These are phyloP conservation scores for Phycomyces nitens DNA, from an alignment of 192 early-diverging fungal species.

Conservation along the genomic window DNA sequence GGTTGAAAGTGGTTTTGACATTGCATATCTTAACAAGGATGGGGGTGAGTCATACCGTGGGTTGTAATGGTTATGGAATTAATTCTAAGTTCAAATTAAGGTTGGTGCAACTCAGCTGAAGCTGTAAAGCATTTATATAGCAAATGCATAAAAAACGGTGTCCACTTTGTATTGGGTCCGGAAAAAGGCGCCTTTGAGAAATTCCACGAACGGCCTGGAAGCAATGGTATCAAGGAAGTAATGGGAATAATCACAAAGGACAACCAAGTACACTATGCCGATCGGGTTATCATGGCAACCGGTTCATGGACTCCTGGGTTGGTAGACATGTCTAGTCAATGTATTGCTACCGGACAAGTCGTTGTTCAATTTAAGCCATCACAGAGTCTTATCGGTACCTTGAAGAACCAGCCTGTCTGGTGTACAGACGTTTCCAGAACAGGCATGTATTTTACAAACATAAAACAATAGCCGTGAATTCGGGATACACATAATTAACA, in stretches of 20 bases:
- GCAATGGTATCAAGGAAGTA: conserved; percentile 24
- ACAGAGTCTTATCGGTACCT: conserved; percentile 1
- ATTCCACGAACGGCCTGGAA: conserved; percentile 1
- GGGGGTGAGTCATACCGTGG: conserved; percentile 15
- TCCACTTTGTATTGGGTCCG: conserved; percentile 13
- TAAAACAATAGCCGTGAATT: not conserved
- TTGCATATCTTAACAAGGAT: conserved; percentile 30
- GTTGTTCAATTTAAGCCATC: conserved; percentile 48
- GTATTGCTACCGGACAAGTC: conserved; percentile 48
- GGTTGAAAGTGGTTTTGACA: conserved; percentile 22
- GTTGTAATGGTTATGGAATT: not conserved
- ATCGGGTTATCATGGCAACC: conserved; percentile 41
- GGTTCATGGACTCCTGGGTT: conserved; percentile 50
- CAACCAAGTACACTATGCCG: conserved; percentile 34
- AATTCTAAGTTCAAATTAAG: conserved; percentile 4
- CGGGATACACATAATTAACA: not conserved
- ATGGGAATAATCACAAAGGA: conserved; percentile 30
- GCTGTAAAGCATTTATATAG: conserved; percentile 25
- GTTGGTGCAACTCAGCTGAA: conserved; percentile 34
- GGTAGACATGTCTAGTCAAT: conserved; percentile 34
- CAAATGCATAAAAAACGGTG: conserved; percentile 26
- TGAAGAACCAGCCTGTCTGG: conserved; percentile 45
- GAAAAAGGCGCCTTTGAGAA: not conserved
- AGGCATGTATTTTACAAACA: conserved; percentile 1
- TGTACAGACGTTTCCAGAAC: conserved; percentile 44